Base-by-base conservation (phyloP, 495 filamentous ascomycete species). In the Chaetomium cochliodes region DNA sequence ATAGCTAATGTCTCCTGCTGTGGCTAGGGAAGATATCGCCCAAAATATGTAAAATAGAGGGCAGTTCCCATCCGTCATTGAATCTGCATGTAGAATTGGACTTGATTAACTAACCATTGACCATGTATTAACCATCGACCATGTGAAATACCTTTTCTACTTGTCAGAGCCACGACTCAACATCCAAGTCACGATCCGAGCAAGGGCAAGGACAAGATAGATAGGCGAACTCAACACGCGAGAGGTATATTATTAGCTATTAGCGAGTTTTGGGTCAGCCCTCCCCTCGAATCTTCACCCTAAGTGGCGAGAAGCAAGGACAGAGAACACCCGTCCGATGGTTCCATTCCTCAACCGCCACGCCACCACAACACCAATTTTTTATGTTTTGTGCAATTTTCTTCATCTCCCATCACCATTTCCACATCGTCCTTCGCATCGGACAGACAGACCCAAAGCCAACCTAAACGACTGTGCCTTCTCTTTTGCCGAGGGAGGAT, bases 221-320 rank as follows among this genome's bases (percentile, higher is more conserved):
- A 12, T 47, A 22, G 63, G 67, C 69, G 66, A 73, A 73, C 68
- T 72, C 69, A 70, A 66, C 71, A 72, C 67, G 65, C 69, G 68
- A 69, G 69, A 74, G 70, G 69, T 70, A 69, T 69, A 71, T 70
- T 70, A 70, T 72, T 75, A 72, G 66, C 66, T 75, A 75, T 75
- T 75, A 75, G 54, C 59, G 60, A 68, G 58, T 44, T 33, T 16
- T 58, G 58, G 63, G 58, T 63, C 65, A 13, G 44, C 25, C 53
- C 65, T 47, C 28, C 58, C 60, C 28, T 30, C 50, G 59, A 33
- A 49, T 23, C 50, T 60, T 39, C 58, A 51, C 66, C 58, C 60
- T 69, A 72, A 18, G 58, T 62, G 68, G 52, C 46, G 57, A 62
- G 39, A 30, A 28, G 8, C 26, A 25, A 25, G 25, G 54, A 61